phyloP scores from a whole-genome alignment of 805 yeast genomes.

The Candida ficus region DNA sequence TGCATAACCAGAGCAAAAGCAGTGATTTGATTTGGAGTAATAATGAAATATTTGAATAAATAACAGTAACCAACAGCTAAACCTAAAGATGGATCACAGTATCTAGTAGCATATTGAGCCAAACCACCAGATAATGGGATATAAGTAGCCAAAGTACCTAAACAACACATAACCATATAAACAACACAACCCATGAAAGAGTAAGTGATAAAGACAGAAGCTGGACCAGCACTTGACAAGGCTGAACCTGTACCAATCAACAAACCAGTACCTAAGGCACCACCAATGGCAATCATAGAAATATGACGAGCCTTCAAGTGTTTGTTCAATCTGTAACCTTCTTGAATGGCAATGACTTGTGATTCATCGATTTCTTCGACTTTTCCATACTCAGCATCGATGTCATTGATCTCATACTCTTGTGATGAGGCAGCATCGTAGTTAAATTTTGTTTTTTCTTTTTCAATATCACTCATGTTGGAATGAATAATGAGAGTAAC shows the following conservation, averaged over 20 bases:
- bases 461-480: conserved; percentile 6
- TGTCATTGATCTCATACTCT: conserved; percentile 7
- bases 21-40: conserved; percentile 38
- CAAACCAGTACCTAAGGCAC: conserved; percentile 78
- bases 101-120: conserved; percentile 52
- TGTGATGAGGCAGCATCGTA: conserved; percentile 1
- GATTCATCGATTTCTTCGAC: conserved; percentile 1
- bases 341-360: conserved; percentile 8
- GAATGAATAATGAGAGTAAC: too few species aligned
- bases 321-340: conserved; percentile 6
- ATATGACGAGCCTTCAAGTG: conserved; percentile 47
- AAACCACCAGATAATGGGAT: conserved; percentile 61
- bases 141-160: conserved; percentile 64
- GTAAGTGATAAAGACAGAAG: conserved; percentile 44
- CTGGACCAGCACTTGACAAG: conserved; percentile 67
- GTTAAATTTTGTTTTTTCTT: conserved; percentile 2
- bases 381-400: conserved; percentile 11
- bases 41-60: conserved; percentile 16
- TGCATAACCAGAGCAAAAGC: conserved; percentile 44
- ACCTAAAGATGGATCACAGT: conserved; percentile 17
- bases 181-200: conserved; percentile 63
- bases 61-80: conserved; percentile 23
- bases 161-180: conserved; percentile 56
- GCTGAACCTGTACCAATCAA: conserved; percentile 74
- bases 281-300: conserved; percentile 76